These are phyloP conservation scores for Wickerhamomyces rabaulensis DNA, from an alignment of 805 yeast genomes.

Conservation along the genomic window DNA sequence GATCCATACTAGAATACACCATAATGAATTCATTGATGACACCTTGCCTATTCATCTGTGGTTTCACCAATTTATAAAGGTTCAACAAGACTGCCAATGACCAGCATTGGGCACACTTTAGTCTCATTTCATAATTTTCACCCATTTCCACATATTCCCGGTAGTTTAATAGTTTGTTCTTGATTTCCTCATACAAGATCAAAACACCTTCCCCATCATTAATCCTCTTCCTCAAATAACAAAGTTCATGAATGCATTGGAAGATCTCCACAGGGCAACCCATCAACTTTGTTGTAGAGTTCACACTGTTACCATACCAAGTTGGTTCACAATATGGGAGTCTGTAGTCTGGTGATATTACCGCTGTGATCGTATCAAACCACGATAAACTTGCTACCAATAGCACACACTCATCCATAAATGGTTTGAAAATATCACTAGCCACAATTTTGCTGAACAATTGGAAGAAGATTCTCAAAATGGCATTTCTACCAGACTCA, in stretches of 20 bases:
- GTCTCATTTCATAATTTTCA: constrained; percentile 33
- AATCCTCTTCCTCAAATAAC: constrained; percentile 29
- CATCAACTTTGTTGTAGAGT: constrained; percentile 49
- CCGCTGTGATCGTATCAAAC: constrained; percentile 54
- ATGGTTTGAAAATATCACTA: constrained; percentile 37
- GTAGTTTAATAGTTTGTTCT: constrained; percentile 34
- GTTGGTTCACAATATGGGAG: constrained; percentile 46
- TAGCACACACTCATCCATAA: constrained; percentile 45
- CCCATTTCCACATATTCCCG: constrained; percentile 39
- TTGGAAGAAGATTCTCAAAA: constrained; percentile 43
- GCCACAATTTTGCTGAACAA: constrained; percentile 45
- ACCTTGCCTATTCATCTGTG: constrained; percentile 24
- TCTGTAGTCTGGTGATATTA: constrained; percentile 52
- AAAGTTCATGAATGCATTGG: constrained; percentile 38
- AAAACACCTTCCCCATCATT: constrained; percentile 16
- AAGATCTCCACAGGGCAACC: constrained; percentile 60
- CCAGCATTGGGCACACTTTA: constrained; percentile 57
- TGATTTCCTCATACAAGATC: constrained; percentile 27
- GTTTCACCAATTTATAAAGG: constrained; percentile 28
- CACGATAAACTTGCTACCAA: constrained; percentile 49
- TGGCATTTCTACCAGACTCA: constrained; percentile 50
- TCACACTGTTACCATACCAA: constrained; percentile 45
- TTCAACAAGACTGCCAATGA: constrained; percentile 33
- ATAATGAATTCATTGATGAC: constrained; percentile 41
- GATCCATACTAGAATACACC: constrained; percentile 40